Evolutionary conservation across 1,284 basidiomycete genomes (phyloP), one percentile per base, ranked within the genome.

Genomic region (Tylopilus sp.): DNA sequence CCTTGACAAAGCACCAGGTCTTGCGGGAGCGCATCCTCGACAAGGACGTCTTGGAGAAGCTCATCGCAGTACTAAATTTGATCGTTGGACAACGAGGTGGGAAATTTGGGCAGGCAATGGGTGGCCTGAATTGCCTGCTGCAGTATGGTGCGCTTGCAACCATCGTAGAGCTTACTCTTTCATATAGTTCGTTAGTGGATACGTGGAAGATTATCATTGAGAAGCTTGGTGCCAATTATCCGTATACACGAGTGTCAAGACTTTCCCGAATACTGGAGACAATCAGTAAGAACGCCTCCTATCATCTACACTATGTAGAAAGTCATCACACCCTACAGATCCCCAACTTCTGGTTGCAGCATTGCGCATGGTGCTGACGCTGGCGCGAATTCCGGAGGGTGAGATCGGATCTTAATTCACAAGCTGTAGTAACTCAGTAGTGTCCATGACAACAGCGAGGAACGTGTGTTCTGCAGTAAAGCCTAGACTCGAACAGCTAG

Each of bases 101-200:
- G 8, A 67, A 62, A 53, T 76, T 76, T 41, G 68, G 60, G 16
- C 66, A 67, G 19, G 70, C 59, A 10, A 75, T 77, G 74, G 65
- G 73, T 2, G 67, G 72, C 6, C 24, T 75, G 51, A 57, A 18
- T 4, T 69, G 63, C 53, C 24, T 78, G 5, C 29, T 75, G 60
- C 60, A 67, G 19, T 75, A 62, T 15, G 63, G 74, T 78, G 16
- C 39, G 69, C 64, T 39, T n/a, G 1, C 32, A 41, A 4, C 33
- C 9, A 18, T 57, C 3, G 10, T 53, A 39, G 15, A 33, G 55
- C 15, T 41, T 36, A 6, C 19, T n/a, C 13, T 32, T 2, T 12
- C 58, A 65, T 1, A 72, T 29, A 6, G 16, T 16, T n/a, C 9
- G 0, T 58, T 18, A 76, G 73, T 63, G 53, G 58, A 66, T 3